Base-by-base conservation (phyloP, 208 protist genomes). In the Leishmania tarentolae region DNA sequence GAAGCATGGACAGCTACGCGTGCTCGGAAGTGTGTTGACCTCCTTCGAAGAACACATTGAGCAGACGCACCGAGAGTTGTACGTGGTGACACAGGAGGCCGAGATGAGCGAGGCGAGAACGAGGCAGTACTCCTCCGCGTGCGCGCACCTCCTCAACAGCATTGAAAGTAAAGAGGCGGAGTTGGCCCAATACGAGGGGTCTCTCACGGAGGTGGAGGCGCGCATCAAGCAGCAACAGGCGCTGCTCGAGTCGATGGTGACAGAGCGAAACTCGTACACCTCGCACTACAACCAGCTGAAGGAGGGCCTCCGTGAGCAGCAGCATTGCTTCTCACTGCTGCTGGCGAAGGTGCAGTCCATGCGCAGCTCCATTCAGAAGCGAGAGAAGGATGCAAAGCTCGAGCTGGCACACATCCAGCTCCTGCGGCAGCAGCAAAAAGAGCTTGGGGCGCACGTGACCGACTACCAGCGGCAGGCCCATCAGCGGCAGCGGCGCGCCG, bases 181-280 rank as follows among this genome's bases (percentile, higher is more conserved):
- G 80, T 86, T 98, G 57, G 80, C 83, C 21, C 93, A 99, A 53
- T 79, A 98, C 4, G 87, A 99, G 81, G 95, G 95, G 83, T 75
- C 90, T 56, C 77, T 97, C 35, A 74, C 80, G 5, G 96, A 98
- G 44, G 85, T 89, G 84, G 92, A 94, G 83, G 79, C 70, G 1
- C 81, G 87, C 15, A 79, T 96, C 37, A 81, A 86, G 68, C 90
- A 92, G 87, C 88, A 94, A 81, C 96, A 98, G 75, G 88, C 78
- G 59, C 61, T 92, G n/a, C 89, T 99, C 24, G 98, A 99, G 73
- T 87, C 95, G 46, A 95, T 99, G 50, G 81, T 99, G 37, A 83
- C 88, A 35, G 99, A 99, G 80, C 90, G 99, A 46, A 99, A 99
- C 86, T 82, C 98, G 5, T 99, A 99, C 86, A 98, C 92, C 47